Conservation (phyloP, 192 early-diverging fungal species). For the Coemansia sp. region DNA sequence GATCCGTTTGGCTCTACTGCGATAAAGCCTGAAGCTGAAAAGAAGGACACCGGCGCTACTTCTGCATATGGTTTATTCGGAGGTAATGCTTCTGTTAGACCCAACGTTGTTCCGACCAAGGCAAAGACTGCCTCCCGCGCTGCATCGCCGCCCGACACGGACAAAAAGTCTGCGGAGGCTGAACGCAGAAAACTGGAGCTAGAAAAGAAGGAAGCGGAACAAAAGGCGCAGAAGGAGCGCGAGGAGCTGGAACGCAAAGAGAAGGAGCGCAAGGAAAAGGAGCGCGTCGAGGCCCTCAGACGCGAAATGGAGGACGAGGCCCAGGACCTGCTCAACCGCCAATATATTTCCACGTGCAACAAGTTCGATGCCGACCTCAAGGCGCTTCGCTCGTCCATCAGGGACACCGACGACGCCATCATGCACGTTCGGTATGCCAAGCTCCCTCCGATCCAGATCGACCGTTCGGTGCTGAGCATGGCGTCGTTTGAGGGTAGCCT, state of each 20-base stretch:
- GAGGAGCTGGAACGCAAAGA: slow-evolving; percentile 16
- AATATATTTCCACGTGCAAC: slow-evolving; percentile 49
- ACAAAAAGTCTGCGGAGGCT: neutral
- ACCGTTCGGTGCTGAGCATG: slow-evolving; percentile 26
- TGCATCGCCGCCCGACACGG: neutral
- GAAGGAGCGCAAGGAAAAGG: slow-evolving; percentile 24
- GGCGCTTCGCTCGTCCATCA: slow-evolving; percentile 25
- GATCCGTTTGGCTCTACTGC: slow-evolving; percentile 13
- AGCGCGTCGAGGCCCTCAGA: slow-evolving; percentile 11
- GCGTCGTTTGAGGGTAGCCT: slow-evolving; percentile 18
- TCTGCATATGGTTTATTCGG: neutral
- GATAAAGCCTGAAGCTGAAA: slow-evolving; percentile 7
- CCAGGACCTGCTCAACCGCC: slow-evolving; percentile 34
- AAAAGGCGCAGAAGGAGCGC: neutral
- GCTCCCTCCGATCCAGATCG: slow-evolving; percentile 44
- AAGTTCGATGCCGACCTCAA: slow-evolving; percentile 43
- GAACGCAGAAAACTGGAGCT: neutral
- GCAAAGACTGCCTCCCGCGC: neutral
- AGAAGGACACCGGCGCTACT: neutral
- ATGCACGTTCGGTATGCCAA: slow-evolving; percentile 23
- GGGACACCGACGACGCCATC: slow-evolving; percentile 26
- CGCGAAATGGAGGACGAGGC: slow-evolving; percentile 31
- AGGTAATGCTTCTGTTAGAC: neutral
- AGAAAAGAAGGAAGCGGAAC: slow-evolving; percentile 9
- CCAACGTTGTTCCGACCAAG: neutral